Evolutionary conservation across 805 yeast species (phyloP).

Genomic region (Torulaspora quercuum): DNA sequence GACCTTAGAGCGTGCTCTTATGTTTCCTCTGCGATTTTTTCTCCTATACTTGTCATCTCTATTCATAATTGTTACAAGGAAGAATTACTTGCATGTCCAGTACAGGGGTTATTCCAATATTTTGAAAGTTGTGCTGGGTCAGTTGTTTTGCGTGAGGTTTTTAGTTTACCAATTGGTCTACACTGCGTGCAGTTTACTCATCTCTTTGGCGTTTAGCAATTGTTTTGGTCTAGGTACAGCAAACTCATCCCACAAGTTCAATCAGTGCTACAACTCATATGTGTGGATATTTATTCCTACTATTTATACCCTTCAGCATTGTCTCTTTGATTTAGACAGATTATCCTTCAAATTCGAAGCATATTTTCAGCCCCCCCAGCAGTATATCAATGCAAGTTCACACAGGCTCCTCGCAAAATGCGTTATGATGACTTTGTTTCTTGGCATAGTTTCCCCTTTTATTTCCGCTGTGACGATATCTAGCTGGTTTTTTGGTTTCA

Average conservation of each 20-base stretch:
- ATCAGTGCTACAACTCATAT: slow-evolving; percentile 23
- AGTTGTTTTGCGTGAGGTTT: slow-evolving; percentile 35
- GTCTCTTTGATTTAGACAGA: slow-evolving; percentile 53
- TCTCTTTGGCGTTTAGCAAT: slow-evolving; percentile 26
- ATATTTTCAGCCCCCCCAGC: slow-evolving; percentile 41
- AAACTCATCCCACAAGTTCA: slow-evolving; percentile 14
- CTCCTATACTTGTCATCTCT: slow-evolving; percentile 33
- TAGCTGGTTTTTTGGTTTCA: slow-evolving; percentile 35
- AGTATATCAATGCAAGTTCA: slow-evolving; percentile 29
- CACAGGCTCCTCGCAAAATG: slow-evolving; percentile 39
- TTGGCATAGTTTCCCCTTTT: slow-evolving; percentile 42
- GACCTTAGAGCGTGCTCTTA: slow-evolving; percentile 24
- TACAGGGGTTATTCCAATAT: slow-evolving; percentile 30
- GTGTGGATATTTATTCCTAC: slow-evolving; percentile 41
- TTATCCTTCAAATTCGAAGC: slow-evolving; percentile 44
- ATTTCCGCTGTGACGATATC: slow-evolving; percentile 39
- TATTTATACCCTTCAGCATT: slow-evolving; percentile 49
- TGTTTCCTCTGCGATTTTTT: slow-evolving; percentile 32
- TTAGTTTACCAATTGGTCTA: slow-evolving; percentile 24
- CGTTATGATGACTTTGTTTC: slow-evolving; percentile 19
- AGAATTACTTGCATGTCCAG: slow-evolving; percentile 41
- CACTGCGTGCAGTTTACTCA: slow-evolving; percentile 25
- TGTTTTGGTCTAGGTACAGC: slow-evolving; percentile 18
- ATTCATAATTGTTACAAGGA: slow-evolving; percentile 39
- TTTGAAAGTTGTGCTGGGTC: slow-evolving; percentile 24